Base-by-base conservation (phyloP, 805 yeast genomes). In the Yarrowia sp. region DNA sequence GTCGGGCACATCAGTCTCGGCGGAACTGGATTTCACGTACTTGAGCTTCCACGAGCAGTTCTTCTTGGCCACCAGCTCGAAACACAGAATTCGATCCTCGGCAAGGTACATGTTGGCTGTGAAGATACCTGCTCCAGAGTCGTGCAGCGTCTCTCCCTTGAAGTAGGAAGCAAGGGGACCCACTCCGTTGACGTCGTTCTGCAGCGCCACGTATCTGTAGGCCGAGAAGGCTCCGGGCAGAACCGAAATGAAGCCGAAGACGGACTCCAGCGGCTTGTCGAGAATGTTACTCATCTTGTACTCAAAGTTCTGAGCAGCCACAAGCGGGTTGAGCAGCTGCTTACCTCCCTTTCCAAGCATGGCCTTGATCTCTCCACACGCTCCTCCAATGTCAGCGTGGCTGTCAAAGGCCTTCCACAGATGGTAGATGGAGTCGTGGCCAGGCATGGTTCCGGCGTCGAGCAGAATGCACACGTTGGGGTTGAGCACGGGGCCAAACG, bases 161-260 rank as follows among this genome's bases (percentile, higher is more conserved):
- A 94, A 87, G 72, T 93, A 93, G 72, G 90, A 89, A 63, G 86
- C 90, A 64, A 93, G 75, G 3, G 99, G 99, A 0, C 90, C 91
- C 39, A 82, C 82, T 6, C 97, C 97, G 65, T 84, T 78, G 9
- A 81, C 81, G 41, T 78, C 78, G 68, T 86, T 85, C 66, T 80
- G 80, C 35, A 93, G 77, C 0, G 97, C 98, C 35, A 78, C 82
- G 69, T 85, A 92, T 64, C 98, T 78, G 72, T 94, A 93, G 0
- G 98, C 99, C 14, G 96, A 88, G 69, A 94, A 92, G 0, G 98
- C 98, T 69, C 98, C 98, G 0, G 98, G 98, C 61, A 94, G 79
- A 63, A 94, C 98, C 0, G 96, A 83, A 67, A 93, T 92, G 71
- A 90, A 93, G 0, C 99, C 99, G 75, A 94, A 93, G 1, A 87